Evolutionary conservation across 768 basidiomycete species (phyloP).

Genomic region (Clitopilus hobsonii): DNA sequence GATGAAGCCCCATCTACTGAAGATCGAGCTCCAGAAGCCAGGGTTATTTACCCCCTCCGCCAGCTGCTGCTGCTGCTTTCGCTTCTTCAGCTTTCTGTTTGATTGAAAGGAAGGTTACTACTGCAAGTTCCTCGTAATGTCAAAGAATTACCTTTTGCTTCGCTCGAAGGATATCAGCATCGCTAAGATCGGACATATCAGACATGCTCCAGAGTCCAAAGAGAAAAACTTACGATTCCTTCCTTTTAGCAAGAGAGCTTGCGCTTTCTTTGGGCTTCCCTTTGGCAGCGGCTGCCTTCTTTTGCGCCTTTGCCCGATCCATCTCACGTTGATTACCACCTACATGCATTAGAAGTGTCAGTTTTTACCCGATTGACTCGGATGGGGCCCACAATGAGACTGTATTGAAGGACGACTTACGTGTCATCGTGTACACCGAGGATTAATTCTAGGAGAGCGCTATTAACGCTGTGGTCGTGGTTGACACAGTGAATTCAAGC

Average conservation of each 20-base stretch:
- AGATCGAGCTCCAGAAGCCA: constrained; percentile 12
- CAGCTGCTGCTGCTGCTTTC: constrained; percentile 24
- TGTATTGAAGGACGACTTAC: constrained; percentile 31
- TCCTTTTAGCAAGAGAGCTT: constrained; percentile 56
- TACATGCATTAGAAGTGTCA: constrained; percentile 22
- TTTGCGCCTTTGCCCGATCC: constrained; percentile 70
- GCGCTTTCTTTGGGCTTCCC: constrained; percentile 69
- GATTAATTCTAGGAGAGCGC: neutral
- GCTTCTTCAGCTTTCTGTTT: constrained; percentile 57
- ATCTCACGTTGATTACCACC: constrained; percentile 82
- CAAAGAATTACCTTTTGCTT: constrained; percentile 64
- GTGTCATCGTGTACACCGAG: constrained; percentile 38
- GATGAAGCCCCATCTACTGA: constrained; percentile 5
- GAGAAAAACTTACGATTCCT: constrained; percentile 59
- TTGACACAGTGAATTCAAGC: constrained; percentile 10
- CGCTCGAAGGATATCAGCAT: constrained; percentile 68
- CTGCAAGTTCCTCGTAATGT: neutral
- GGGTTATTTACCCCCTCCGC: constrained; percentile 31
- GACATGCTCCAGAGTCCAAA: constrained; percentile 3
- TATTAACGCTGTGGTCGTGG: neutral
- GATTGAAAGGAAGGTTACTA: constrained; percentile 1
- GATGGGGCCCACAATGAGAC: constrained; percentile 5
- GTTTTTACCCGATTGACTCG: no score
- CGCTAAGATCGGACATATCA: constrained; percentile 38
- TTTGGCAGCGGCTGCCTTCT: constrained; percentile 56